phyloP scores from a whole-genome alignment of 192 early-diverging fungal species.

The Gaertneriomyces semiglobifer region DNA sequence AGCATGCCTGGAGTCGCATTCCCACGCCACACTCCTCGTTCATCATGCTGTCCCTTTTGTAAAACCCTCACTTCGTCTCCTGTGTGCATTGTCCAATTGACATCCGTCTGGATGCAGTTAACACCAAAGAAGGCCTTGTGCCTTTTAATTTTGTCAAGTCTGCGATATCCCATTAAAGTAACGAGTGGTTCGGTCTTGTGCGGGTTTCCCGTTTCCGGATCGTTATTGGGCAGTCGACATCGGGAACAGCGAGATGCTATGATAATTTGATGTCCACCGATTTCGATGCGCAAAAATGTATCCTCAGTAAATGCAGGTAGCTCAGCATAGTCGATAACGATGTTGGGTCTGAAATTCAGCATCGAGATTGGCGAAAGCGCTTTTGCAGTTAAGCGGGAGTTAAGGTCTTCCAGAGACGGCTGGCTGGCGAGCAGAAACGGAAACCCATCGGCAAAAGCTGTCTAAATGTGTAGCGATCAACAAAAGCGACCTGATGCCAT shows the following conservation, averaged over 20 bases:
- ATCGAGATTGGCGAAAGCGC: conserved; percentile 33
- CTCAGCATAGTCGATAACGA: conserved; percentile 47
- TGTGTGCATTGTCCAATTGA: conserved; percentile 21
- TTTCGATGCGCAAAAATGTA: conserved; percentile 55
- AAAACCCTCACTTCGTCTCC: conserved; percentile 33
- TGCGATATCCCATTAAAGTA: conserved; percentile 33
- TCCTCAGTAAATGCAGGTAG: conserved; percentile 67
- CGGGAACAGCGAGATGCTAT: conserved; percentile 39
- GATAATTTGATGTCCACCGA: conserved; percentile 26
- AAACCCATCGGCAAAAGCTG: conserved; percentile 74
- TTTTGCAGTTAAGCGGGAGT: conserved; percentile 44
- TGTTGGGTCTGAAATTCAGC: conserved; percentile 74
- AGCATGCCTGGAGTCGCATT: background rate
- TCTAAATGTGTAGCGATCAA: conserved; percentile 46
- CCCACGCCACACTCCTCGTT: conserved; percentile 35
- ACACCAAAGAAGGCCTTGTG: conserved; percentile 43
- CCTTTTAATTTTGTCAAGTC: conserved; percentile 35
- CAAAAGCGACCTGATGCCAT: background rate
- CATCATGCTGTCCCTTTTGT: conserved; percentile 27
- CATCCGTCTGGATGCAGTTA: conserved; percentile 30
- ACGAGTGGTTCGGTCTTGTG: conserved; percentile 26
- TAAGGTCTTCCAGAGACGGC: conserved; percentile 60
- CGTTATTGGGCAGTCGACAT: conserved; percentile 40
- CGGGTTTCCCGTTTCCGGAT: conserved; percentile 28
- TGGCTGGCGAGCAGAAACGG: conserved; percentile 66